Evolutionary conservation across 2,329 filamentous ascomycete genomes (phyloP), one percentile per base, ranked within the genome.

Genomic region (Xylaria digitata): DNA sequence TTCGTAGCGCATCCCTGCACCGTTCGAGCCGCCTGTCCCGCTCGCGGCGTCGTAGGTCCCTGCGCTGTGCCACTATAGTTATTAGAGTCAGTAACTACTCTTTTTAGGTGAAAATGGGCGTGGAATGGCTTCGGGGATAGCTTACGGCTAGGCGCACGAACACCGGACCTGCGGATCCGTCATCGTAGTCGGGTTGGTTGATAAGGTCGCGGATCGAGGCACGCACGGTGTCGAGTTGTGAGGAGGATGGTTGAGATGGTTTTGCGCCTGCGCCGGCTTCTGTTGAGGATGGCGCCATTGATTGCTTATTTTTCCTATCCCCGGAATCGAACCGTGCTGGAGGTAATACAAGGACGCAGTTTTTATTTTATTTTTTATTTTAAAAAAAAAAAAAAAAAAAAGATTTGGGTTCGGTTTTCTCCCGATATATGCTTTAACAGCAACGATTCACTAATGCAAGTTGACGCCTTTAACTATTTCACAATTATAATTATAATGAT

Each of bases 1-100:
- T 78, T 89, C 87, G 75, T 89, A 90, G 40, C 88, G 83, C 88
- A 90, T 90, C 19, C 87, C 87, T 0, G 88, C 88, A 66, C 88
- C 88, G 75, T 90, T 90, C 30, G 83, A 86, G 43, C 88, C 88
- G 42, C 88, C 88, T 0, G 87, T 90, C 73, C 88, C 84, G 61
- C 86, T 86, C 61, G 82, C 80, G 34, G 79, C 78, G 73, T 87
- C 85, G 76, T 90, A 90, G 5, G 88, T 90, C 32, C 88, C 88
- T 0, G 87, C 79, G n/a, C 85, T 85, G 78, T 90, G 88, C 86
- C 86, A 90, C 26, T 26, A 5, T 26, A 26, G 26, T 26, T 26
- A 26, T 26, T 26, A 26, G 26, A 26, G 26, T 26, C 5, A 26
- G 26, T 26, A 26, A 26, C 26, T 26, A 26, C 5, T 26, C 26